Evolutionary conservation across 352 stramenopile species (phyloP).

Genomic region (Globisporangium splendens): DNA sequence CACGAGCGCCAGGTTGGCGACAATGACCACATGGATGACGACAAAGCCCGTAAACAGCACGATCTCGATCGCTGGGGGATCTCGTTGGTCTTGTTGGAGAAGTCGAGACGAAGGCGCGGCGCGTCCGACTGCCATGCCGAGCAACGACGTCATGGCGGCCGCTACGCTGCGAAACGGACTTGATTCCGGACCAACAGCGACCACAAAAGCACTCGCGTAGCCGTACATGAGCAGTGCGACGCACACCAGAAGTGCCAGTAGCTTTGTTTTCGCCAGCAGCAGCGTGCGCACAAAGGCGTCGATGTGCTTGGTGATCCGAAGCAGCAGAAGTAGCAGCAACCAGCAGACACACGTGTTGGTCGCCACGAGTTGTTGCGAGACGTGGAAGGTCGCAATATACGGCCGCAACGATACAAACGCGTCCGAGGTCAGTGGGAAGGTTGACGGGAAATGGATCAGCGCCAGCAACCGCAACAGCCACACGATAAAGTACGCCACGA

Average conservation of each 20-base stretch:
- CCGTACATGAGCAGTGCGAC: slow-evolving; percentile 33
- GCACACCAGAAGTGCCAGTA: slow-evolving; percentile 32
- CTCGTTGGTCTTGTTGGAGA: slow-evolving; percentile 8
- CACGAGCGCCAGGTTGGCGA: slow-evolving; percentile 44
- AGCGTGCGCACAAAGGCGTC: slow-evolving; percentile 38
- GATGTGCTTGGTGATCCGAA: slow-evolving; percentile 36
- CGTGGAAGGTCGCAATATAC: slow-evolving; percentile 31
- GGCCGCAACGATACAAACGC: slow-evolving; percentile 30
- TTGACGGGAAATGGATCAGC: slow-evolving; percentile 29
- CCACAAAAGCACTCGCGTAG: slow-evolving; percentile 42
- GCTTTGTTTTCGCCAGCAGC: slow-evolving; percentile 21
- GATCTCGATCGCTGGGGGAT: slow-evolving; percentile 20
- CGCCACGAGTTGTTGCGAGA: slow-evolving; percentile 31
- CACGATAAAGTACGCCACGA: slow-evolving; percentile 33
- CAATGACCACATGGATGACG: slow-evolving; percentile 37
- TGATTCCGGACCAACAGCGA: slow-evolving; percentile 32
- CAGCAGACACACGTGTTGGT: slow-evolving; percentile 40
- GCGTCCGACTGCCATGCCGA: slow-evolving; percentile 32
- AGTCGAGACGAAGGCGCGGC: slow-evolving; percentile 4
- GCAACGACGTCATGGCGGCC: slow-evolving; percentile 26
- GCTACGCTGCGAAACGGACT: slow-evolving; percentile 30
- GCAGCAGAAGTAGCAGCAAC: slow-evolving; percentile 36
- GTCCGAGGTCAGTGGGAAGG: slow-evolving; percentile 27
- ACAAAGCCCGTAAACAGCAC: slow-evolving; percentile 40
- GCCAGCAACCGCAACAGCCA: slow-evolving; percentile 40